These are phyloP conservation scores for Aspergillus novofumigatus DNA, from an alignment of 2,329 filamentous ascomycete genomes.

Conservation along the genomic window DNA sequence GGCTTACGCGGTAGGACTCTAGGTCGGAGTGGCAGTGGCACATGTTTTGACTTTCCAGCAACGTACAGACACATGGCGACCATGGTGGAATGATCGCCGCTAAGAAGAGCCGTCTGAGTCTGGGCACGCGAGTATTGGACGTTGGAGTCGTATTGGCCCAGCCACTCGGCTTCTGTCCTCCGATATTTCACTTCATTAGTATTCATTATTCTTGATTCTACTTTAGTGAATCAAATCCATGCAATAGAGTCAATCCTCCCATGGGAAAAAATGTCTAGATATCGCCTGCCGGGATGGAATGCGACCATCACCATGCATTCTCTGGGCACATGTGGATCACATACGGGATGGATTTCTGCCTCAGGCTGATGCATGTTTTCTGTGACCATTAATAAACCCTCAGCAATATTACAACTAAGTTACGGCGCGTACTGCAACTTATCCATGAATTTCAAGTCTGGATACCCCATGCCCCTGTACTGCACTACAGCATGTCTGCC, in stretches of 20 bases:
- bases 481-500: neutral
- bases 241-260: too few species aligned
- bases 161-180: too few species aligned
- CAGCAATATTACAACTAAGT: neutral
- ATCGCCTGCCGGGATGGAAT: slow-evolving; percentile 11
- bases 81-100: slow-evolving; percentile 24
- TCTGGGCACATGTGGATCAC: neutral
- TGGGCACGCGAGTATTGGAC: neutral
- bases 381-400: neutral
- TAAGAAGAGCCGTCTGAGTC: slow-evolving; percentile 4
- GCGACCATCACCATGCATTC: slow-evolving; percentile 8
- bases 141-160: neutral
- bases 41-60: slow-evolving; percentile 16
- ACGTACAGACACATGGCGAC: slow-evolving; percentile 20
- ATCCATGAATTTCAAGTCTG: neutral
- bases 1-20: neutral
- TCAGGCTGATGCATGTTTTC: neutral
- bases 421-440: neutral
- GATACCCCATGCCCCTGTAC: neutral
- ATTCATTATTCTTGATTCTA: too few species aligned
- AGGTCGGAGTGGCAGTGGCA: neutral
- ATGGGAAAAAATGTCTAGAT: too few species aligned
- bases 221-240: too few species aligned
- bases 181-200: too few species aligned
- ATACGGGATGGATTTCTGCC: neutral